These are phyloP conservation scores for Diplotaxis tenuifolia DNA, from an alignment of 345 rosid species.

Conservation along the genomic window DNA sequence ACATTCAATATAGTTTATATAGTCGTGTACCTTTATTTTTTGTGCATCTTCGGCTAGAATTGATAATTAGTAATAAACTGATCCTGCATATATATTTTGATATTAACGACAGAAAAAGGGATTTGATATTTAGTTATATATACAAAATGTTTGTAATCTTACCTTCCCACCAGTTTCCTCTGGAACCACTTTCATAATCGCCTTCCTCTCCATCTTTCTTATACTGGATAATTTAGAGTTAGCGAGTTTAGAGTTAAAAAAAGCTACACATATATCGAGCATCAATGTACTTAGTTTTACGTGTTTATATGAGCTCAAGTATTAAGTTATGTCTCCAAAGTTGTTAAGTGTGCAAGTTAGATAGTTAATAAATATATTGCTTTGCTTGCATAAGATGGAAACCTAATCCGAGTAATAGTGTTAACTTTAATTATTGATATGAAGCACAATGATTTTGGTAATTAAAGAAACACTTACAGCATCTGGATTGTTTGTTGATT, in stretches of 20 bases:
- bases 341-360: background rate
- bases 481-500: slow-evolving; percentile 42
- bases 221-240: slow-evolving; percentile 35
- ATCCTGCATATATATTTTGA: slow-evolving; percentile 41
- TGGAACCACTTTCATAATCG: slow-evolving; percentile 60
- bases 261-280: background rate
- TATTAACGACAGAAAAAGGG: background rate
- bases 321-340: background rate
- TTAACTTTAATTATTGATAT: background rate
- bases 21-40: slow-evolving; percentile 22
- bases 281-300: background rate
- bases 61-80: slow-evolving; percentile 50
- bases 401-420: background rate
- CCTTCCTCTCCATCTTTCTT: slow-evolving; percentile 60
- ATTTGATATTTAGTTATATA: background rate
- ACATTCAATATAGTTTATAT: background rate
- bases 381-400: slow-evolving; percentile 11
- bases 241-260: background rate
- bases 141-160: slow-evolving; percentile 9
- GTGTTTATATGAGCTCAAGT: background rate
- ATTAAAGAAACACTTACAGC: slow-evolving; percentile 32
- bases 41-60: slow-evolving; percentile 1
- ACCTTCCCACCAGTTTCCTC: slow-evolving; percentile 99
- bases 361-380: background rate
- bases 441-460: background rate